These are phyloP conservation scores for Physcomitrium patens DNA, from an alignment of 225 moss, liverwort and hornwort species.

Conservation along the genomic window DNA sequence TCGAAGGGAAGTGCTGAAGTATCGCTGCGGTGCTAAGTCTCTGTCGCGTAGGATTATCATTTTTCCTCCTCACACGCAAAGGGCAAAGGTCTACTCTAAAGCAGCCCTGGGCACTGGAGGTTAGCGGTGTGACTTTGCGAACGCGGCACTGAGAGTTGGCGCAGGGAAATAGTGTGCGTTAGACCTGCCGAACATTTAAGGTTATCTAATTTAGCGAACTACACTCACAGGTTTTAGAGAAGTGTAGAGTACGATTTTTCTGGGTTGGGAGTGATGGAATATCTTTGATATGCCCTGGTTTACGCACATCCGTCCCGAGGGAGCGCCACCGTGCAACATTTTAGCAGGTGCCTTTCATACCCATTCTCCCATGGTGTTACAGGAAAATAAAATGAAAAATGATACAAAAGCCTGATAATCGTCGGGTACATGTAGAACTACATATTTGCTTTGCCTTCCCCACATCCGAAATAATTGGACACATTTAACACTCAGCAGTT, in stretches of 20 bases:
- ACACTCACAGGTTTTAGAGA: not conserved
- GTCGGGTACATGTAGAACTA: constrained; percentile 1
- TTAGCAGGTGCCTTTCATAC: constrained; percentile 28
- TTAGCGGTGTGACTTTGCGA: constrained; percentile 11
- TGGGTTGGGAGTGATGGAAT: constrained; percentile 4
- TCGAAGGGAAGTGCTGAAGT: constrained; percentile 4
- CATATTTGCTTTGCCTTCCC: not conserved
- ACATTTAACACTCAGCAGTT: not conserved
- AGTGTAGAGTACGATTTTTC: not conserved
- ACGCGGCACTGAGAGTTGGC: not conserved
- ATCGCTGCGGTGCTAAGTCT: constrained; percentile 8
- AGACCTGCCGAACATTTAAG: not conserved
- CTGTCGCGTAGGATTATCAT: not conserved
- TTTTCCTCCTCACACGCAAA: not conserved
- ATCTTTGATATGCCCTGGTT: constrained; percentile 1
- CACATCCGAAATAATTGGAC: not conserved
- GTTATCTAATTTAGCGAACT: not conserved
- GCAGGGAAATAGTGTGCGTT: not conserved
- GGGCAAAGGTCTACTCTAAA: constrained; percentile 7
- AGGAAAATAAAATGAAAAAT: not conserved
- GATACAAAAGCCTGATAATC: not conserved
- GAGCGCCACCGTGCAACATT: not conserved
- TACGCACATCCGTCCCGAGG: not conserved
- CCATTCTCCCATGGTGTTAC: not conserved
- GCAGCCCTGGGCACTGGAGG: not conserved